A percentile compares a stretch with the other conserved stretches of the same genome.
Conservation (phyloP, 2,329 filamentous ascomycete genomes). For the Calonectria hongkongensis region DNA sequence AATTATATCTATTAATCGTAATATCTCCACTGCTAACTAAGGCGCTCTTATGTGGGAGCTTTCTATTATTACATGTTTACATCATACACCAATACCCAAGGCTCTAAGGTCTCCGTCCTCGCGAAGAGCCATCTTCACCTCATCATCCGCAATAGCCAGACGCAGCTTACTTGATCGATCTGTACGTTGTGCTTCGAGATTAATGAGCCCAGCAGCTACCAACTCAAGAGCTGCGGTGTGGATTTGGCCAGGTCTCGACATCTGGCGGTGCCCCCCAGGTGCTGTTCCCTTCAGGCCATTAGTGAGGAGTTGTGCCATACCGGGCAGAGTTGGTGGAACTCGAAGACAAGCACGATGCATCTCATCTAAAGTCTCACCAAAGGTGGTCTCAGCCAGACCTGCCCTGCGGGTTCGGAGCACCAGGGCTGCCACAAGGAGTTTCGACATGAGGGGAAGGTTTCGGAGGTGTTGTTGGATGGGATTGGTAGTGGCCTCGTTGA, state of each 20-base stretch:
- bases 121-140: slow-evolving; percentile 89
- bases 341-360: slow-evolving; percentile 63
- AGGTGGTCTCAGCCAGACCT: slow-evolving; percentile 89
- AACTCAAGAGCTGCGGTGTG: slow-evolving; percentile 87
- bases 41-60: slow-evolving; percentile 25
- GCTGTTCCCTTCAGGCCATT: slow-evolving; percentile 55
- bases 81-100: slow-evolving; percentile 76
- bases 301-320: slow-evolving; percentile 61
- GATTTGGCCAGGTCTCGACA: slow-evolving; percentile 66
- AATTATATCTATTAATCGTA: slow-evolving; percentile 36
- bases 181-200: slow-evolving; percentile 85
- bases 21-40: slow-evolving; percentile 25
- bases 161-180: slow-evolving; percentile 92
- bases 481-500: slow-evolving; percentile 94
- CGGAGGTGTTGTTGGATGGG: slow-evolving; percentile 93
- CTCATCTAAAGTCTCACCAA: slow-evolving; percentile 93
- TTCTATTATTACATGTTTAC: slow-evolving; percentile 52
- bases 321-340: slow-evolving; percentile 59
- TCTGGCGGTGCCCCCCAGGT: slow-evolving; percentile 54
- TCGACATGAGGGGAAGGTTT: slow-evolving; percentile 85
- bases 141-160: slow-evolving; percentile 90
- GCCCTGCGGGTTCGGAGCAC: slow-evolving; percentile 86
- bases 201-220: slow-evolving; percentile 90
- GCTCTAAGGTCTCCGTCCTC: slow-evolving; percentile 92
- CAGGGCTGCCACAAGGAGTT: slow-evolving; percentile 89